Evolutionary conservation across 2,329 filamentous ascomycete species (phyloP), one percentile per base, ranked within the genome.

Genomic region (Fusarium virguliforme): DNA sequence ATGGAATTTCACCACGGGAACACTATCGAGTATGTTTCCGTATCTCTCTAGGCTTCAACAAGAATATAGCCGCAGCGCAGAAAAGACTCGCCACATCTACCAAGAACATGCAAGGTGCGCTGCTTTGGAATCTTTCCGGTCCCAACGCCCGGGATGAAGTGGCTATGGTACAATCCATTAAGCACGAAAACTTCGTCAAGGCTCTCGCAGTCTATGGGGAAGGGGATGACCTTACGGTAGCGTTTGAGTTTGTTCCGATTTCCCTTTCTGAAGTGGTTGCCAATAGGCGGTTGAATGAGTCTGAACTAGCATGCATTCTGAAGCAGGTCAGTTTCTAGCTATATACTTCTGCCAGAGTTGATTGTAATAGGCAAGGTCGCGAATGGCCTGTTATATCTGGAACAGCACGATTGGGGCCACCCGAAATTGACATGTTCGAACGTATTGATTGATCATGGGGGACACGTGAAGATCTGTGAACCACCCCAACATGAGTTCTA

Each of bases 351-450:
- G n/a, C n/a, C 37, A 40, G 37, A 40, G 37, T 40, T 40, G 37
- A 40, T 40, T 18, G 18, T 40, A 18, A 38, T 38, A 38, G 37
- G 37, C 37, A 38, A 40, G 37, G 37, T 40, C 37, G 15, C 37
- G 9, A 40, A 40, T 40, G 37, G 37, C 37, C 37, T 40, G 37
- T 40, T 40, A n/a, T 40, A 40, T 8, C 37, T 40, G 37, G 37
- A 40, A 40, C 37, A 40, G 37, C 37, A 40, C 37, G 37, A 40
- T 40, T 40, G n/a, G 37, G 37, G 37, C n/a, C 37, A 40, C 37
- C 37, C 37, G 37, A 8, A 18, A 40, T 40, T 40, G 37, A 40
- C 37, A n/a, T 40, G 37, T 40, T 40, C 37, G 37, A 40, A 40
- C 37, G 37, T 40, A 40, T 22, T 40, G 37, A 40, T 40, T 18